These are phyloP conservation scores for Tuber microsphaerosporum DNA, from an alignment of 495 filamentous ascomycete genomes.

Conservation along the genomic window DNA sequence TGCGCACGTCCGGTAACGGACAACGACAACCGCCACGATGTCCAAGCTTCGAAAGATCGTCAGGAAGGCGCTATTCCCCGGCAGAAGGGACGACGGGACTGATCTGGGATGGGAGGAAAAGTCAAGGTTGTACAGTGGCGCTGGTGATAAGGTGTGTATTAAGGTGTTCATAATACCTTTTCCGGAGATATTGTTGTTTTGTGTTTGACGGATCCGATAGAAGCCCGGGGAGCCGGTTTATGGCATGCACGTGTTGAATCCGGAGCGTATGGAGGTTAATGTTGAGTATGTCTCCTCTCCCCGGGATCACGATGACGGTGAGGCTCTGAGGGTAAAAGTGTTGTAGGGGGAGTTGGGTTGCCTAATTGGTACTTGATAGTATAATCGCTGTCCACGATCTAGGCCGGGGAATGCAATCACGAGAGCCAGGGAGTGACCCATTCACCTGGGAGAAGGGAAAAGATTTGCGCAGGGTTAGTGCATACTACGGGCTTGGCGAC, in stretches of 20 bases:
- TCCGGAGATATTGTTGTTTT: background rate
- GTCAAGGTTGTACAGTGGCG: background rate
- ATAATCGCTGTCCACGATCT: conserved; percentile 39
- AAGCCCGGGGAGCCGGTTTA: background rate
- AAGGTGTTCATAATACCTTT: background rate
- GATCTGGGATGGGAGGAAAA: background rate
- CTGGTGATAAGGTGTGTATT: background rate
- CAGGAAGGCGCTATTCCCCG: background rate
- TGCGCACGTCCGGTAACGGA: background rate
- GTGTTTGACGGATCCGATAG: background rate
- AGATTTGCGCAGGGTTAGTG: too few species aligned
- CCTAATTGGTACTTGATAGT: conserved; percentile 5
- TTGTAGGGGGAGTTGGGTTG: background rate
- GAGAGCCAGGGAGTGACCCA: too few species aligned
- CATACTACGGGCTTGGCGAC: too few species aligned
- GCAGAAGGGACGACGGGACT: background rate
- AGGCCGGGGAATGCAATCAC: too few species aligned
- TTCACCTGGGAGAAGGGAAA: too few species aligned
- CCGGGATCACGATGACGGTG: background rate
- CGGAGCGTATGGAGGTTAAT: background rate
- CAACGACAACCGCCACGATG: background rate
- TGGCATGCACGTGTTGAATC: background rate
- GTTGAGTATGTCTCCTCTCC: background rate
- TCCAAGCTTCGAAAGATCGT: background rate
- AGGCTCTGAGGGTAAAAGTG: background rate